Evolutionary conservation across 805 yeast genomes (phyloP), one percentile per base, ranked within the genome.

Genomic region (Monosporozyma siamensis): DNA sequence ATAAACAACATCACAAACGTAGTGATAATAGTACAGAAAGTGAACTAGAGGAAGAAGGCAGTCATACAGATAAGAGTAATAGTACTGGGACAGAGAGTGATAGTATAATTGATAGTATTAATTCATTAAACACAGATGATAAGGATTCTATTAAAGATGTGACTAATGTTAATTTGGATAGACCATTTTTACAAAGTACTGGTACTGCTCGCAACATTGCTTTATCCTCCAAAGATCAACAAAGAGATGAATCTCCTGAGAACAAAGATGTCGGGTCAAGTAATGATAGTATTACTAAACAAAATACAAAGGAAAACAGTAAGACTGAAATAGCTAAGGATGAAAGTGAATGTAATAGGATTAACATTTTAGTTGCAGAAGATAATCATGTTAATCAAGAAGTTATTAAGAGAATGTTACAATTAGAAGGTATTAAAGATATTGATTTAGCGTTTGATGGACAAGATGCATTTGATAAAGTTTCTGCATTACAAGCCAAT

Each of bases 321-420:
- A 36, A 27, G 9, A 34, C 27, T 20, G 25, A 23, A 23, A 23
- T 23, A 9, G 25, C 6, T 7, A 38, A 38, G 6, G 6, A 25
- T 42, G 42, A 37, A 43, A 17, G n/a, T 64, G 39, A 67, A 53
- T 51, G 35, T 10, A 34, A 39, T 20, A 15, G 15, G n/a, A 39
- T 25, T 9, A 37, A 25, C 24, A 78, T 92, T 18, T 68, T 92
- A 38, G 90, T 92, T 12, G 97, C 96, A 0, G 98, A 92, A 57
- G 98, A 92, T 55, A 92, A 92, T 56, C 67, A 73, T 50, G 97
- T 92, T 8, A 92, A 92, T 58, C 97, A 90, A 61, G 95, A 89
- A 63, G 97, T 92, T 17, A 84, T 90, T 56, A 78, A 74, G 53
- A 68, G 97, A 41, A 89, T 92, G 96, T 68, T 92, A 46, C 74